These are phyloP conservation scores for Boletus sp. DNA, from an alignment of 1,284 basidiomycete genomes.

Conservation along the genomic window DNA sequence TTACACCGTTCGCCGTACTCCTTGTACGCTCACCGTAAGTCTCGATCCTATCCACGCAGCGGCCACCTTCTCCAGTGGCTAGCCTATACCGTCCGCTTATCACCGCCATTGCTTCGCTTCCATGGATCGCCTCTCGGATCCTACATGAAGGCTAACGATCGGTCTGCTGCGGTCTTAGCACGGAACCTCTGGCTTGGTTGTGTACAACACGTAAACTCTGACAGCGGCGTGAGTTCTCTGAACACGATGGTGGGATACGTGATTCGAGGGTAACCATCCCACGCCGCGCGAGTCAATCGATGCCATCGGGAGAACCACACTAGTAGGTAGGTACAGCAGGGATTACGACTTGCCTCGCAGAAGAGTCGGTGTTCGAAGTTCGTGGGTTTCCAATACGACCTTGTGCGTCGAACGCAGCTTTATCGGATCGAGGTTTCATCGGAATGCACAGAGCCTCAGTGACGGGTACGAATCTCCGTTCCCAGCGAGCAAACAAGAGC, in stretches of 20 bases:
- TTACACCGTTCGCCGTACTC: conserved; percentile 5
- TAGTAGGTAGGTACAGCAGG: conserved; percentile 9
- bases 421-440: conserved; percentile 28
- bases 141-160: conserved; percentile 8
- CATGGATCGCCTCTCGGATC: conserved; percentile 18
- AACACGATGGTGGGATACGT: conserved; percentile 12
- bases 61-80: conserved; percentile 23
- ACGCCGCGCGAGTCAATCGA: conserved; percentile 29
- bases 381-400: conserved; percentile 21
- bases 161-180: conserved; percentile 10
- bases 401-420: too few relatives aligned
- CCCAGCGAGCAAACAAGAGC: conserved; percentile 25
- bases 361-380: conserved; percentile 18
- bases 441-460: conserved; percentile 11
- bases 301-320: conserved; percentile 31
- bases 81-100: conserved; percentile 22
- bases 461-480: conserved; percentile 30
- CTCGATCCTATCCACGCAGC: conserved; percentile 23
- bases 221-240: conserved; percentile 27
- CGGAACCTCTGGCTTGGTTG: conserved; percentile 7
- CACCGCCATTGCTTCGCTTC: conserved; percentile 26
- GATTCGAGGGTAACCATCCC: conserved; percentile 32
- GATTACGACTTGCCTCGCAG: conserved; percentile 17
- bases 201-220: conserved; percentile 31
- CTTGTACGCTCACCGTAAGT: background rate